Evolutionary conservation across 352 stramenopile species (phyloP).

Genomic region (Phytophthora crassamura): DNA sequence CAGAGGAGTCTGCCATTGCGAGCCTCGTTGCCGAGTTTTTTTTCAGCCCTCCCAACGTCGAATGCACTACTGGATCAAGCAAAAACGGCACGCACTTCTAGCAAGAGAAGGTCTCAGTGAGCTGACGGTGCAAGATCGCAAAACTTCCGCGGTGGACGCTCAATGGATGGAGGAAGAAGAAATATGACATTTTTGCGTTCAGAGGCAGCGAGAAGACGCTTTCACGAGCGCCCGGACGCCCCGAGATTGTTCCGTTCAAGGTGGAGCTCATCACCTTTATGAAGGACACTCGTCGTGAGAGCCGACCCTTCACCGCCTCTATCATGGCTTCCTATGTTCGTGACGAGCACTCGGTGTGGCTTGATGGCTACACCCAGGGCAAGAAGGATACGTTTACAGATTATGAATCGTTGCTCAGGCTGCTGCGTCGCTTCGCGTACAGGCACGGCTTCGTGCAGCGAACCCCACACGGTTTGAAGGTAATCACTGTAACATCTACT

Average conservation of each 20-base stretch:
- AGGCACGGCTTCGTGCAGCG: conserved; percentile 18
- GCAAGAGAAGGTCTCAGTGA: conserved; percentile 5
- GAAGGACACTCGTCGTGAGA: conserved; percentile 9
- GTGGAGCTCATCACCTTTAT: conserved; percentile 1
- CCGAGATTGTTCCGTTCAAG: background rate
- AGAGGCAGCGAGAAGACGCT: conserved; percentile 2
- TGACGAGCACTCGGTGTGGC: background rate
- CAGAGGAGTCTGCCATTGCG: too few species aligned
- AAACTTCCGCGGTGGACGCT: background rate
- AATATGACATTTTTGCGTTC: too few species aligned
- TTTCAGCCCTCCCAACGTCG: too few species aligned
- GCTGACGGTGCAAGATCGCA: background rate
- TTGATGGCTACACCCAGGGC: conserved; percentile 1
- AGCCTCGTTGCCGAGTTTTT: too few species aligned
- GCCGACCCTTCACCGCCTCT: background rate
- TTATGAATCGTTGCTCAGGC: conserved; percentile 6
- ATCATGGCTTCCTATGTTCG: conserved; percentile 7
- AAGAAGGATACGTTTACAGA: conserved; percentile 9
- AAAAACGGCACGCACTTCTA: background rate
- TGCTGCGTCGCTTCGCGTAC: conserved; percentile 20
- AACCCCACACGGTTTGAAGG: conserved; percentile 7
- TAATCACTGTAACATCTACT: conserved; percentile 6
- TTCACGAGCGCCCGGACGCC: background rate
- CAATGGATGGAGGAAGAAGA: background rate
- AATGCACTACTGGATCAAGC: background rate